phyloP scores from a whole-genome alignment of 1,284 basidiomycete species.

The Grifola frondosa region DNA sequence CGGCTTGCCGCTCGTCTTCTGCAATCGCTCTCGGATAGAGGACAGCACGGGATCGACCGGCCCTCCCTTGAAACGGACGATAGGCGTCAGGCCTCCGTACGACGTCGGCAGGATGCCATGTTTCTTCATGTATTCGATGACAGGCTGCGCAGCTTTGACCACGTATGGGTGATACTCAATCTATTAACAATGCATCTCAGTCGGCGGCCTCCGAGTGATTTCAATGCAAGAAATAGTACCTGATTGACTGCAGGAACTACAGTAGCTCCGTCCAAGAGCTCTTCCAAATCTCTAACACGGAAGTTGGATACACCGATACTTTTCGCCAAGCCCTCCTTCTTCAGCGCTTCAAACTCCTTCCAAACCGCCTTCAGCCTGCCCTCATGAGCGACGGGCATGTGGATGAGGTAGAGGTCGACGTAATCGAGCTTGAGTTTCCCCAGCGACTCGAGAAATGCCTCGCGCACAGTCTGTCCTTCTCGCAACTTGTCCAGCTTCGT shows the following conservation, averaged over 20 bases:
- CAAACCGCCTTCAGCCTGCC: constrained; percentile 58
- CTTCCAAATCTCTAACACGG: constrained; percentile 61
- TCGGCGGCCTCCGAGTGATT: no score
- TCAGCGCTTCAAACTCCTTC: constrained; percentile 70
- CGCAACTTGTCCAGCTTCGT: constrained; percentile 54
- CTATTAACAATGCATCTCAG: constrained; percentile 34
- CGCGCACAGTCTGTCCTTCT: constrained; percentile 48
- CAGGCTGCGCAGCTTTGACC: constrained; percentile 54
- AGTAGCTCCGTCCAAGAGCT: constrained; percentile 57
- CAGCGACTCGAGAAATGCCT: constrained; percentile 52
- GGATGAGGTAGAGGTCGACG: constrained; percentile 80
- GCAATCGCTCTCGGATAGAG: constrained; percentile 17
- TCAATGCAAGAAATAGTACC: constrained; percentile 38
- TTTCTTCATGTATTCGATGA: constrained; percentile 54
- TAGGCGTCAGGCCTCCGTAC: constrained; percentile 63
- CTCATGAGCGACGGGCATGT: constrained; percentile 50
- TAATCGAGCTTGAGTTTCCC: constrained; percentile 63
- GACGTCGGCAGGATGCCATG: constrained; percentile 67
- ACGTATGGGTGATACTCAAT: constrained; percentile 85
- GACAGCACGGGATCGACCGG: constrained; percentile 46
- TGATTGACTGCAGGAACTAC: constrained; percentile 78
- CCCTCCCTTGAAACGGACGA: constrained; percentile 58
- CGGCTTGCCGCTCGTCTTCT: constrained; percentile 32
- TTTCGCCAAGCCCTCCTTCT: constrained; percentile 66
- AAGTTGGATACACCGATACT: constrained; percentile 89